phyloP scores from a whole-genome alignment of 1,284 basidiomycete genomes.

The Trichosporon sp. region DNA sequence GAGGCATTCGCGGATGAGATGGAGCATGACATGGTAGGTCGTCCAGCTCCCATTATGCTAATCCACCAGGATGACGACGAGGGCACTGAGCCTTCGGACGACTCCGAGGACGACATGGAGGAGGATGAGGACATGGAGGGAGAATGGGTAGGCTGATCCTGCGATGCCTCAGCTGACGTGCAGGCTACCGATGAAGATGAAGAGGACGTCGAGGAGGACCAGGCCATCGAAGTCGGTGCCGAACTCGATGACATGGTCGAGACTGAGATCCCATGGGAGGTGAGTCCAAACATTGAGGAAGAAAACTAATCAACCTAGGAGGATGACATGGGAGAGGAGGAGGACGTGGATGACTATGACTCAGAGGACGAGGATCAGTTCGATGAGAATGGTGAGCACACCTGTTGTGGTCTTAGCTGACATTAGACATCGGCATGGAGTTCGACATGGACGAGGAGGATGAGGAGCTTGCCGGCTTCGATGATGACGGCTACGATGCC shows the following conservation, averaged over 20 bases:
- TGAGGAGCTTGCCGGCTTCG: slow-evolving; percentile 45
- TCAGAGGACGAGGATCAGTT: slow-evolving; percentile 59
- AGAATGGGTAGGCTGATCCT: slow-evolving; percentile 30
- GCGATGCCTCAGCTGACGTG: background rate
- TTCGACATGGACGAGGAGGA: slow-evolving; percentile 49
- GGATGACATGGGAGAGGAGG: slow-evolving; percentile 52
- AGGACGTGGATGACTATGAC: slow-evolving; percentile 25
- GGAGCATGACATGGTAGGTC: slow-evolving; percentile 33
- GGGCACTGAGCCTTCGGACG: slow-evolving; percentile 50
- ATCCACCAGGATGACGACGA: slow-evolving; percentile 57
- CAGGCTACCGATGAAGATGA: slow-evolving; percentile 32
- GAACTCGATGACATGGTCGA: slow-evolving; percentile 29
- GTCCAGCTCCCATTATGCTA: slow-evolving; percentile 4
- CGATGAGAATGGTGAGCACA: slow-evolving; percentile 59
- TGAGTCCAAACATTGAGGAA: background rate
- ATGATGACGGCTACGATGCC: slow-evolving; percentile 23
- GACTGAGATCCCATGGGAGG: slow-evolving; percentile 32
- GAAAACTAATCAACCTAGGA: slow-evolving; percentile 36
- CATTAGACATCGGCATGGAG: slow-evolving; percentile 12
- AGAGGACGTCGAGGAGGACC: slow-evolving; percentile 33
- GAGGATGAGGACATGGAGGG: slow-evolving; percentile 29
- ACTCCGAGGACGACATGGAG: slow-evolving; percentile 42
- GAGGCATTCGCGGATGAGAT: slow-evolving; percentile 31
- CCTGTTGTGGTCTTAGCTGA: background rate
- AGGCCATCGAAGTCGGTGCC: slow-evolving; percentile 17